phyloP scores from a whole-genome alignment of 768 basidiomycete genomes.

The Polyporus arcularius region DNA sequence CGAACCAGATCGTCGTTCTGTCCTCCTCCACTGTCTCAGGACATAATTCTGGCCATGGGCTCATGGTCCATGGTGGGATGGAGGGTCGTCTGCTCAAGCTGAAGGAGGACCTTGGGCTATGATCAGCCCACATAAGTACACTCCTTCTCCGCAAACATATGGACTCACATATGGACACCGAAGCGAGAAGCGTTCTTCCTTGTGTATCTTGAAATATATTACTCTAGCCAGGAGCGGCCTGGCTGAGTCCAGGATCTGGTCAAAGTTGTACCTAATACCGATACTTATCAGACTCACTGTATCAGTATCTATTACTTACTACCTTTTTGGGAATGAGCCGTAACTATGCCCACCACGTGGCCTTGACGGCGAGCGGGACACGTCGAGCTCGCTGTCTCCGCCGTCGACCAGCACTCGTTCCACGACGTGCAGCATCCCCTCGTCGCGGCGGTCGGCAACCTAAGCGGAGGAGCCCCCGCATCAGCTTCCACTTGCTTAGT shows the following conservation, averaged over 20 bases:
- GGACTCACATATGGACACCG: too few relatives aligned
- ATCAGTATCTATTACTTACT: not conserved
- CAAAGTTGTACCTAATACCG: too few relatives aligned
- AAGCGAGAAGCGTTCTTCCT: too few relatives aligned
- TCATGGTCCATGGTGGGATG: slow-evolving; percentile 80
- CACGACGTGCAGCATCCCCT: slow-evolving; percentile 10
- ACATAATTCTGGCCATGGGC: slow-evolving; percentile 67
- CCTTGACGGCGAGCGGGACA: not conserved
- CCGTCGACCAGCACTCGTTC: slow-evolving; percentile 11
- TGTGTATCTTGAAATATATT: too few relatives aligned
- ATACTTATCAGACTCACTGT: too few relatives aligned
- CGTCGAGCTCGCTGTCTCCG: slow-evolving; percentile 1
- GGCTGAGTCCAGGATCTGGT: not conserved
- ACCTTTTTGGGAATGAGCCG: slow-evolving; percentile 6
- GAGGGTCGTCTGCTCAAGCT: slow-evolving; percentile 62
- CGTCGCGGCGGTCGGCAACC: not conserved
- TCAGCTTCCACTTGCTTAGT: slow-evolving; percentile 14
- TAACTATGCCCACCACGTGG: slow-evolving; percentile 20
- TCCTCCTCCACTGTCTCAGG: slow-evolving; percentile 65
- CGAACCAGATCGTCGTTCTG: slow-evolving; percentile 61
- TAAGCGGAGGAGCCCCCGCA: not conserved
- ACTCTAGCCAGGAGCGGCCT: not conserved
- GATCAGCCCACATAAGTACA: not conserved
- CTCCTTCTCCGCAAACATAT: too few relatives aligned
- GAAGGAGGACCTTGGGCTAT: slow-evolving; percentile 35